Percentiles rank a stretch among this genome's conserved stretches.
phyloP scores from a whole-genome alignment of 768 basidiomycete genomes.

The Podaxis sp. region DNA sequence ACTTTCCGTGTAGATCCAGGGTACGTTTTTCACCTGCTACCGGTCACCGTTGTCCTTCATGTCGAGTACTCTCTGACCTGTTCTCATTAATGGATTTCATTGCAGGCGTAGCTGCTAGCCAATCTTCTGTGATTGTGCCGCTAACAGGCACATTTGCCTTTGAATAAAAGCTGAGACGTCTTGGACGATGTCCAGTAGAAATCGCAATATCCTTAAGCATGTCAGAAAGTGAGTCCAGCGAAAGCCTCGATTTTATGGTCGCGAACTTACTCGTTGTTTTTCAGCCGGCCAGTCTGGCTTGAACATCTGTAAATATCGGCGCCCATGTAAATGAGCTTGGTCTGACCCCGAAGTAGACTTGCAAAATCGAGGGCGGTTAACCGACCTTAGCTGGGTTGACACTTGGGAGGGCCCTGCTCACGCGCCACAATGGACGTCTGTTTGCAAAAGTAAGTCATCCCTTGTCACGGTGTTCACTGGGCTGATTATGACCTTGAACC shows the following conservation, averaged over 20 bases:
- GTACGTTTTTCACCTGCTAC: neutral
- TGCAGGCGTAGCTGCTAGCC: neutral
- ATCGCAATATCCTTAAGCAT: constrained; percentile 19
- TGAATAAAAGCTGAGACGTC: constrained; percentile 4
- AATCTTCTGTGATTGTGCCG: constrained; percentile 10
- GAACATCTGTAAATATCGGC: constrained; percentile 33
- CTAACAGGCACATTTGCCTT: neutral
- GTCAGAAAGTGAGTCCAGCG: constrained; percentile 1
- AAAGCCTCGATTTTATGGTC: no score
- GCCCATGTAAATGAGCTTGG: constrained; percentile 10
- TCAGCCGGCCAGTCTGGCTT: constrained; percentile 27
- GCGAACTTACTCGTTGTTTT: neutral
- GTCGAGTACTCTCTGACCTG: neutral
- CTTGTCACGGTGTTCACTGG: constrained; percentile 4
- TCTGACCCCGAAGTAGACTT: constrained; percentile 41
- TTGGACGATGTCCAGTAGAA: neutral
- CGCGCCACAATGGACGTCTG: constrained; percentile 50
- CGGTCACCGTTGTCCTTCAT: neutral
- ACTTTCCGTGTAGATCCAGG: neutral
- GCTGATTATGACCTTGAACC: constrained; percentile 15
- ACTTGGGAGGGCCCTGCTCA: constrained; percentile 42
- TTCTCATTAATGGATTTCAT: constrained; percentile 1
- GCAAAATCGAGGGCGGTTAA: constrained; percentile 40
- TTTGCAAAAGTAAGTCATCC: constrained; percentile 54
- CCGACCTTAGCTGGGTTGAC: constrained; percentile 58